Percentiles rank a stretch among this genome's conserved stretches.
Evolutionary conservation across 495 filamentous ascomycete genomes (phyloP).

Genomic region (Annulohypoxylon maeteangense): DNA sequence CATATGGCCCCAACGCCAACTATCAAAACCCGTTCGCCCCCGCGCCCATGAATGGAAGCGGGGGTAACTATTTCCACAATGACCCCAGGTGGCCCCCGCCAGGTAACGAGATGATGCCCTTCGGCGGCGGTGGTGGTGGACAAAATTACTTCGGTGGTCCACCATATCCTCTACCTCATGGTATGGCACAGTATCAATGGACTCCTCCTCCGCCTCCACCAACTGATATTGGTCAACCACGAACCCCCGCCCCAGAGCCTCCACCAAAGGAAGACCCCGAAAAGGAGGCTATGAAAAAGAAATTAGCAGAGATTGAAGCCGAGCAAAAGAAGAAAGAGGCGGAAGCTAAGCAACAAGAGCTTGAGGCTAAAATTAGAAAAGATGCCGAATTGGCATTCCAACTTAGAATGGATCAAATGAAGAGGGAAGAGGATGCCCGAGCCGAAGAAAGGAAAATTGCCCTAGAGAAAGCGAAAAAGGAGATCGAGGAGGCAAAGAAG

Average conservation of each 20-base stretch:
- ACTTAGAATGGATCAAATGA: slow-evolving; percentile 55
- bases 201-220: slow-evolving; percentile 58
- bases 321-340: slow-evolving; percentile 51
- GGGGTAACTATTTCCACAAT: slow-evolving; percentile 50
- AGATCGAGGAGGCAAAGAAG: slow-evolving; percentile 53
- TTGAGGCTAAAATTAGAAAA: slow-evolving; percentile 57
- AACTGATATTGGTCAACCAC: slow-evolving; percentile 53
- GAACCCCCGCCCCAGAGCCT: slow-evolving; percentile 51
- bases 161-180: slow-evolving; percentile 48
- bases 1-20: slow-evolving; percentile 51
- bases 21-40: slow-evolving; percentile 59
- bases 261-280: slow-evolving; percentile 58
- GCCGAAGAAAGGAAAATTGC: slow-evolving; percentile 47
- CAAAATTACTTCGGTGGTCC: slow-evolving; percentile 45
- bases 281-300: slow-evolving; percentile 55
- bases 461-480: slow-evolving; percentile 50
- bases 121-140: slow-evolving; percentile 44
- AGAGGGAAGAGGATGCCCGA: slow-evolving; percentile 45
- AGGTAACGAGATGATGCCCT: slow-evolving; percentile 60
- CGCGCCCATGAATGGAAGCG: slow-evolving; percentile 46
- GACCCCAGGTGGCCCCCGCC: slow-evolving; percentile 44
- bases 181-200: slow-evolving; percentile 55
- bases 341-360: slow-evolving; percentile 54
- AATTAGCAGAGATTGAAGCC: slow-evolving; percentile 51
- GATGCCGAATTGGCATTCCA: slow-evolving; percentile 55